These are phyloP conservation scores for Paspalum notatum DNA, from an alignment of 176 grass and related monocot species.

Conservation along the genomic window DNA sequence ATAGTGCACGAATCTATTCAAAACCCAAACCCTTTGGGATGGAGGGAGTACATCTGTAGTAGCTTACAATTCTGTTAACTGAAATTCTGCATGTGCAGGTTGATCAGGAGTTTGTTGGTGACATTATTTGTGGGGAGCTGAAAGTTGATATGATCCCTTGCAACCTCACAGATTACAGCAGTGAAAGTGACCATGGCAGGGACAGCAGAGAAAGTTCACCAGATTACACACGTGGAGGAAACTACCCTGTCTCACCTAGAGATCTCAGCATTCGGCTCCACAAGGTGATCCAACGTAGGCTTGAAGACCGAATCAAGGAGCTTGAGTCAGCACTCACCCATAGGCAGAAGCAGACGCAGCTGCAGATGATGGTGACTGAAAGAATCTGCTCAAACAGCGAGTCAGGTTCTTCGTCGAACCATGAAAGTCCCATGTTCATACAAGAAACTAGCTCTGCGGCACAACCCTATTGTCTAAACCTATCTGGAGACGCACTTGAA, in stretches of 20 bases:
- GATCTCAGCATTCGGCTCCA: slow-evolving; percentile 86
- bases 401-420: slow-evolving; percentile 66
- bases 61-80: slow-evolving; percentile 28
- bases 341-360: slow-evolving; percentile 59
- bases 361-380: slow-evolving; percentile 54
- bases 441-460: slow-evolving; percentile 39
- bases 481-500: slow-evolving; percentile 78
- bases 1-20: no score
- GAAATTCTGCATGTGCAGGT: slow-evolving; percentile 48
- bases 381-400: slow-evolving; percentile 74
- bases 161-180: slow-evolving; percentile 42
- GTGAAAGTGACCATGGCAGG: slow-evolving; percentile 49
- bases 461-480: slow-evolving; percentile 74
- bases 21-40: no score
- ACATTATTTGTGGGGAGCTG: slow-evolving; percentile 76
- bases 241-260: slow-evolving; percentile 76
- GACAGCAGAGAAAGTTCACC: slow-evolving; percentile 60
- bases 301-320: slow-evolving; percentile 78
- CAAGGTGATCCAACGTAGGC: slow-evolving; percentile 72
- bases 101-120: slow-evolving; percentile 64
- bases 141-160: slow-evolving; percentile 54
- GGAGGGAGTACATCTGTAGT: slow-evolving; percentile 3
- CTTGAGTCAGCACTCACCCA: slow-evolving; percentile 72
- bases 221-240: slow-evolving; percentile 42
- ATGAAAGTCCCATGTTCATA: slow-evolving; percentile 60